These are phyloP conservation scores for Mycena alexandri DNA, from an alignment of 768 basidiomycete species.

Conservation along the genomic window DNA sequence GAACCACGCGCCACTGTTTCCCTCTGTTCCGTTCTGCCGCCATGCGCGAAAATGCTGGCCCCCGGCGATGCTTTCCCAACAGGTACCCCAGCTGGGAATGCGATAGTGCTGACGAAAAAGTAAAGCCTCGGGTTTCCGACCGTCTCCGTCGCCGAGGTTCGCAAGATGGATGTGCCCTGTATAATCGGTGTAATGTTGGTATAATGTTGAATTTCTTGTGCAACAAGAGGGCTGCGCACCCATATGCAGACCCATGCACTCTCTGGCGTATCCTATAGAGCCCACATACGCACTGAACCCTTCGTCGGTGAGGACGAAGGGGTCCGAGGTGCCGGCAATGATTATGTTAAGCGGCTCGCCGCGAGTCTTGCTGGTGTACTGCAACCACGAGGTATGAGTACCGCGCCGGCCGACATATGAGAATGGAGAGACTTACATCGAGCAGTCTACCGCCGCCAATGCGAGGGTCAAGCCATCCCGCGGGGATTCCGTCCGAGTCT, in stretches of 20 bases:
- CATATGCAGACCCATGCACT: conserved; percentile 76
- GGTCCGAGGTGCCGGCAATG: conserved; percentile 83
- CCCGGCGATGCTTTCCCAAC: conserved; percentile 90
- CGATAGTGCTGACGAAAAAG: conserved; percentile 85
- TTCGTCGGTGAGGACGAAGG: conserved; percentile 79
- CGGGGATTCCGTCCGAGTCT: conserved; percentile 9
- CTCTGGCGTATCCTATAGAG: conserved; percentile 85
- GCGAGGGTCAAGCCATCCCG: conserved; percentile 76
- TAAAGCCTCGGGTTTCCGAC: conserved; percentile 74
- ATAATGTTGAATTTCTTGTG: conserved; percentile 1
- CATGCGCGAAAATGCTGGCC: conserved; percentile 92
- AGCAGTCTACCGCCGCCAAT: conserved; percentile 78
- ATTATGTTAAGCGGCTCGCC: conserved; percentile 91
- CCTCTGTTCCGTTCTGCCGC: conserved; percentile 86
- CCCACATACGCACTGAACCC: conserved; percentile 78
- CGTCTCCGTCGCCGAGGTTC: conserved; percentile 86
- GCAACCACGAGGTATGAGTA: conserved; percentile 6
- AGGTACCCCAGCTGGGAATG: conserved; percentile 83
- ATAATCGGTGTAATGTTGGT: conserved; percentile 24
- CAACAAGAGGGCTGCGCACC: conserved; percentile 6
- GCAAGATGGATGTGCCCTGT: conserved; percentile 81
- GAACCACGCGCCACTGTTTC: conserved; percentile 86
- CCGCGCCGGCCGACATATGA: conserved; percentile 1
- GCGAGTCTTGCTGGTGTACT: conserved; percentile 74
- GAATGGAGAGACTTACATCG: conserved; percentile 66